Percentiles rank a stretch among this genome's conserved stretches.
Evolutionary conservation across 495 filamentous ascomycete genomes (phyloP).

Genomic region (Annulohypoxylon moriforme): DNA sequence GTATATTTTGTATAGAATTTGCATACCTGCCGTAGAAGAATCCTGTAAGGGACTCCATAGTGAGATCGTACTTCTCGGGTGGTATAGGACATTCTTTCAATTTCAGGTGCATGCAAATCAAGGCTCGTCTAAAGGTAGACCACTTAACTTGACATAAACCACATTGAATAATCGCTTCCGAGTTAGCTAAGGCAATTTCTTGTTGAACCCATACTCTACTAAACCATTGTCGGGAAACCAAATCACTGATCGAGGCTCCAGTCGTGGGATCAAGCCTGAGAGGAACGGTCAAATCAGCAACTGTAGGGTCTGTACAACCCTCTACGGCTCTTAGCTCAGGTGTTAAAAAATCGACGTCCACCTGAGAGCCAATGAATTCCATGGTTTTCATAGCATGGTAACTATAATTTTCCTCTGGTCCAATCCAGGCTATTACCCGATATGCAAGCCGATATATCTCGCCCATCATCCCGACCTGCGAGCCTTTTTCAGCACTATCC

Average conservation of each 20-base stretch:
- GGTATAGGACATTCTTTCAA: background rate
- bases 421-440: constrained; percentile 47
- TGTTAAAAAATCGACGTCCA: background rate
- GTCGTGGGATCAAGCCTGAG: background rate
- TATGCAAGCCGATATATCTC: constrained; percentile 44
- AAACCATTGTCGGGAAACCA: constrained; percentile 29
- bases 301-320: background rate
- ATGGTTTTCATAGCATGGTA: constrained; percentile 27
- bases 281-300: background rate
- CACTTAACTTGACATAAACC: constrained; percentile 14
- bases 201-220: constrained; percentile 35
- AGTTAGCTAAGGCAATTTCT: constrained; percentile 28
- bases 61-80: background rate
- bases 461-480: constrained; percentile 44
- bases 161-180: constrained; percentile 25
- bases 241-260: constrained; percentile 1
- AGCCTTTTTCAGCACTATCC: constrained; percentile 40
- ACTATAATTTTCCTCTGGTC: constrained; percentile 29
- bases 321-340: background rate
- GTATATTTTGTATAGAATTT: background rate
- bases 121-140: constrained; percentile 18
- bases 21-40: background rate
- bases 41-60: background rate
- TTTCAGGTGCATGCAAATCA: constrained; percentile 3
- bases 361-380: constrained; percentile 15